phyloP scores from a whole-genome alignment of 2,329 filamentous ascomycete genomes.

The Colletotrichum sp. region DNA sequence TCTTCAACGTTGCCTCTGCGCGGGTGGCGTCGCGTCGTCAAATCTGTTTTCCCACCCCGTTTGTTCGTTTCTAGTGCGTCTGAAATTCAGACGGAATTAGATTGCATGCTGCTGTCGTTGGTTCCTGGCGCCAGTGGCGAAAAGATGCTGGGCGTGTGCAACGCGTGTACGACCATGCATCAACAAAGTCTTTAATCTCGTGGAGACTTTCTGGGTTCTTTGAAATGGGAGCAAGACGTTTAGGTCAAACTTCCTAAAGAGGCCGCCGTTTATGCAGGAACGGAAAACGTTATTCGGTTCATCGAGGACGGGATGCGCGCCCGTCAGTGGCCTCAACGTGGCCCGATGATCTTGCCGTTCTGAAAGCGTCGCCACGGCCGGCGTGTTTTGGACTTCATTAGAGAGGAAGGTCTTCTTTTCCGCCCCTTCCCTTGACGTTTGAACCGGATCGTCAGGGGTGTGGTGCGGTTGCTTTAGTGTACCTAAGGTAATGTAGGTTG shows the following conservation, averaged over 20 bases:
- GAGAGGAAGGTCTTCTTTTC: neutral
- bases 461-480: neutral
- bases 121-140: neutral
- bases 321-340: neutral
- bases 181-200: neutral
- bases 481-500: neutral
- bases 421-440: neutral
- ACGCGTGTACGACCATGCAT: neutral
- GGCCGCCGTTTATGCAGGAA: neutral
- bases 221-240: neutral
- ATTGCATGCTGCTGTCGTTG: neutral
- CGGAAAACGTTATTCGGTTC: neutral
- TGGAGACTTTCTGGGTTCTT: neutral
- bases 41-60: neutral
- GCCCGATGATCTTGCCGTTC: neutral
- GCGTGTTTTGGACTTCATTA: constrained; percentile 1
- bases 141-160: neutral
- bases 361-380: neutral
- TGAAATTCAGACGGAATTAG: constrained; percentile 11
- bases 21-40: neutral
- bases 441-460: constrained; percentile 10
- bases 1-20: neutral
- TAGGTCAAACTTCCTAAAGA: neutral
- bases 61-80: neutral
- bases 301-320: neutral